Evolutionary conservation across 331 rosid genomes (phyloP).

Genomic region (Malus hybrid): DNA sequence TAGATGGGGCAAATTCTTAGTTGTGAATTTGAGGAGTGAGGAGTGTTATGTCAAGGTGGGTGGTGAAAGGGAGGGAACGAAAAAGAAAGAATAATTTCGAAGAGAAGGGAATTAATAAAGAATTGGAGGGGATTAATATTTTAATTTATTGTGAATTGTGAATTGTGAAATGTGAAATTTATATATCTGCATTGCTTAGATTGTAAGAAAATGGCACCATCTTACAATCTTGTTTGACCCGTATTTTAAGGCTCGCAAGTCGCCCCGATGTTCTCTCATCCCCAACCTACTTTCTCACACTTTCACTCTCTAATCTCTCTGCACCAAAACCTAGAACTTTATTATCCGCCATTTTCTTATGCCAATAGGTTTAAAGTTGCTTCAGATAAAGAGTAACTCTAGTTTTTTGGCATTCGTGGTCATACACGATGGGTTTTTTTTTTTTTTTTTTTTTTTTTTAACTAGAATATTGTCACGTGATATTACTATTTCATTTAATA

Average conservation of each 20-base stretch:
- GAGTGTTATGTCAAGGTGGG: slow-evolving; percentile 76
- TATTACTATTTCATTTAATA: no score
- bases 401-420: neutral
- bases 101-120: slow-evolving; percentile 1
- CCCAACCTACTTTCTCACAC: slow-evolving; percentile 28
- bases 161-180: neutral
- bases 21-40: slow-evolving; percentile 16
- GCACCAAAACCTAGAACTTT: slow-evolving; percentile 20
- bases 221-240: slow-evolving; percentile 87
- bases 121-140: neutral
- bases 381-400: neutral
- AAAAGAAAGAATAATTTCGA: slow-evolving; percentile 10
- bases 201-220: slow-evolving; percentile 58
- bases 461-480: neutral
- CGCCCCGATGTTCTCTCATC: slow-evolving; percentile 69
- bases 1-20: neutral
- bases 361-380: neutral
- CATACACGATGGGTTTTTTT: neutral
- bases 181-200: slow-evolving; percentile 40
- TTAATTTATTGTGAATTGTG: neutral
- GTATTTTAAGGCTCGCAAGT: slow-evolving; percentile 56
- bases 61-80: slow-evolving; percentile 31
- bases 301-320: neutral
- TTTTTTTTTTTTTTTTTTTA: no score
- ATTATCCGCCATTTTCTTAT: neutral